Percentiles rank a stretch among this genome's conserved stretches.
These are phyloP conservation scores for Aureobasidium sp. DNA, from an alignment of 2,329 filamentous ascomycete species.

Conservation along the genomic window DNA sequence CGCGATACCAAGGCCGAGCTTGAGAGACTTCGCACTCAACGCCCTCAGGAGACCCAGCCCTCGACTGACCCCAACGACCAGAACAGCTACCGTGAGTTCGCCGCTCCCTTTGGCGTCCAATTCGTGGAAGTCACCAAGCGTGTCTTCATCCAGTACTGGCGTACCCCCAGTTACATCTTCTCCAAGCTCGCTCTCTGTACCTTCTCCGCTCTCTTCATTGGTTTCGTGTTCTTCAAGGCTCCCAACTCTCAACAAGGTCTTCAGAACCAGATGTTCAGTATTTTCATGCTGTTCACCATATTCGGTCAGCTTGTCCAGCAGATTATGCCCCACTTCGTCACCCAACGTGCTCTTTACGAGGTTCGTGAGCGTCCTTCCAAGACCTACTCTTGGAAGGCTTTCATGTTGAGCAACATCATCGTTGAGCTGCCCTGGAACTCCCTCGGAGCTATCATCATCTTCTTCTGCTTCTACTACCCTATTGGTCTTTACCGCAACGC, in stretches of 20 bases:
- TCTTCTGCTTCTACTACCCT: conserved; percentile 78
- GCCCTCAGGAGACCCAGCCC: conserved; percentile 29
- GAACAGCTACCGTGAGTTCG: conserved; percentile 64
- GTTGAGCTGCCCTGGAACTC: conserved; percentile 84
- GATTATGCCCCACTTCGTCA: conserved; percentile 80
- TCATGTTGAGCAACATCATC: conserved; percentile 74
- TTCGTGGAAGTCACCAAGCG: conserved; percentile 61
- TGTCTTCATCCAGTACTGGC: conserved; percentile 89
- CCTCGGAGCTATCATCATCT: conserved; percentile 69
- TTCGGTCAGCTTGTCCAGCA: conserved; percentile 72
- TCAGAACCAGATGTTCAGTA: conserved; percentile 79
- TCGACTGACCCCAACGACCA: conserved; percentile 18
- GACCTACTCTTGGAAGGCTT: conserved; percentile 77
- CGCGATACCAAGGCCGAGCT: conserved; percentile 40
- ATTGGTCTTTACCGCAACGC: conserved; percentile 69
- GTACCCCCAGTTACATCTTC: conserved; percentile 82
- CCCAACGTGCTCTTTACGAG: conserved; percentile 75
- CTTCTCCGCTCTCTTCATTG: conserved; percentile 66
- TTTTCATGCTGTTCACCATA: conserved; percentile 75
- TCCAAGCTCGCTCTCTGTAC: conserved; percentile 66
- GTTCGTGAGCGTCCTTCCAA: conserved; percentile 78
- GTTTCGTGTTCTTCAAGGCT: conserved; percentile 66
- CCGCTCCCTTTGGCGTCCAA: conserved; percentile 65
- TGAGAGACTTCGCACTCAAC: conserved; percentile 37
- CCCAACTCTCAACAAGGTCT: conserved; percentile 68